Conservation (phyloP, 371 early-diverging fungal species). For the Mortierella sp. region DNA sequence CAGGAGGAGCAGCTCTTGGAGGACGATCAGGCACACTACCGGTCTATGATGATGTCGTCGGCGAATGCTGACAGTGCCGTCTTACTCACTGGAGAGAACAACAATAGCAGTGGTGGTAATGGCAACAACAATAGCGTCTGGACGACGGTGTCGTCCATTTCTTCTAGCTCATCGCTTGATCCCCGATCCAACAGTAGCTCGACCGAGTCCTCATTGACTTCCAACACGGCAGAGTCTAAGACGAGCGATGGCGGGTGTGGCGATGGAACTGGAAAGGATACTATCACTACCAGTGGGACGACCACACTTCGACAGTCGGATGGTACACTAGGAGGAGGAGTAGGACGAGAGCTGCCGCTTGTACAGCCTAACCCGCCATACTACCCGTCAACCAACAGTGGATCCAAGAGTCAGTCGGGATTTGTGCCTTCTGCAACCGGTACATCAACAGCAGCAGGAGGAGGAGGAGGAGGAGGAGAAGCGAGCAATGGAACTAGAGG, state of each 20-base stretch:
- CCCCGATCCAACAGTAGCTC: background rate
- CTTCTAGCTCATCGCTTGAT: background rate
- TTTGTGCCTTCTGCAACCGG: slow-evolving; percentile 8
- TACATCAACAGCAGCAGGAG: too few relatives aligned
- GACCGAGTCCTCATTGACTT: too few relatives aligned
- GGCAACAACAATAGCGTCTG: background rate
- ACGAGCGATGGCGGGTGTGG: too few relatives aligned
- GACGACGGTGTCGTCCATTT: background rate
- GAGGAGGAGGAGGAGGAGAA: too few relatives aligned
- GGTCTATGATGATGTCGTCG: background rate
- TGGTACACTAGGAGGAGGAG: background rate
- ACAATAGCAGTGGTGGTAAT: background rate
- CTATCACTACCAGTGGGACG: too few relatives aligned
- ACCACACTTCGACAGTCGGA: too few relatives aligned
- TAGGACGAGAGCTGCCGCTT: background rate
- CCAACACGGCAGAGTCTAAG: too few relatives aligned
- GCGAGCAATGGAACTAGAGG: too few relatives aligned
- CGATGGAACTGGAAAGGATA: too few relatives aligned
- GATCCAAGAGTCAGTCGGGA: slow-evolving; percentile 16
- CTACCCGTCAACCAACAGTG: background rate
- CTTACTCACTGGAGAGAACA: background rate
- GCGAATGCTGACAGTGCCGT: background rate
- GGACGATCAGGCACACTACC: background rate
- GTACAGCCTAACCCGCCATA: background rate
- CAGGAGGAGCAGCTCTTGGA: background rate